Base-by-base conservation (phyloP, 176 grass and related monocot species). In the Chrysopogon serrulatus region DNA sequence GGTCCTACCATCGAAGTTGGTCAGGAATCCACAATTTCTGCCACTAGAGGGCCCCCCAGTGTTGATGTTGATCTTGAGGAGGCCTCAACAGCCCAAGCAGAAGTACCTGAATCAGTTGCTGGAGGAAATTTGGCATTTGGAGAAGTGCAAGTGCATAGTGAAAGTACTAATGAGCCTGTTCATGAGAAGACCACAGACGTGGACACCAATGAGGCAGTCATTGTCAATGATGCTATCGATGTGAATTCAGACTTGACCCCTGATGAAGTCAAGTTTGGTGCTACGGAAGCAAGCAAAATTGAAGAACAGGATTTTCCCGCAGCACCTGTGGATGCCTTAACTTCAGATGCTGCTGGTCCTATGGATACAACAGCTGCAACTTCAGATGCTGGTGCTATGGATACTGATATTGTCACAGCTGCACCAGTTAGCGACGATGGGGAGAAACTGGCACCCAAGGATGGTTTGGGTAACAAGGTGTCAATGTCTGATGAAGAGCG, bases 331-430 rank as follows among this genome's bases (percentile, higher is more conserved):
- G 83, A 92, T 78, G 63, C 79, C 3, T 23, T 87, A 41, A 33
- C 48, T 68, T 57, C 68, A 87, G 84, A 80, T 86, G n/a, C 75
- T 86, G 57, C 5, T 49, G 45, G 82, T 82, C 72, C 65, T 73
- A 78, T 79, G 57, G 74, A 74, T 73, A 73, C 73, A 27, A 35
- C 83, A 67, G 74, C 83, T 5, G 23, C 84, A 49, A 33, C 60
- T 61, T 66, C 60, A 87, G 84, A 80, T 86, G n/a, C 76, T 87
- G 79, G 78, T 74, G 63, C 71, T 71, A 82, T 77, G 53, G 78
- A 77, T 71, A 70, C 77, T 41, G 78, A 85, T 85, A 77, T 27
- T 13, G 59, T 54, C 47, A 37, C 84, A 68, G 74, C 74, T 83
- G 77, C 49, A 70, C 72, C 71, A 70, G 16, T 48, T 32, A 51